Evolutionary conservation across 805 yeast genomes (phyloP), one percentile per base, ranked within the genome.

Genomic region (Candida nonsorbophila): DNA sequence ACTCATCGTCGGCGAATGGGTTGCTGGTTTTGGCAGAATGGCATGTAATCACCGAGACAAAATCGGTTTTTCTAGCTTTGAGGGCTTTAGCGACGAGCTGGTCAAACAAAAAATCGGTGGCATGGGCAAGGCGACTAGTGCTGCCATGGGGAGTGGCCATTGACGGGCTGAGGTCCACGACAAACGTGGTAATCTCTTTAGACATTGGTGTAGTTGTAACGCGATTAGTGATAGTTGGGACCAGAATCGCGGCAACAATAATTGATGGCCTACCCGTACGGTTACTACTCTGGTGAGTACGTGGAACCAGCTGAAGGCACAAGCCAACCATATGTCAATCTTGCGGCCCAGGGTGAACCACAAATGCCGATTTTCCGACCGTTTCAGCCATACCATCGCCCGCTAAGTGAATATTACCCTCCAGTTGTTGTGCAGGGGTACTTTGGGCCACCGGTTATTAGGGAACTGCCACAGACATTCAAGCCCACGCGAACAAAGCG

Each of bases 141-240:
- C 62, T 57, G 60, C 51, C 21, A 56, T 48, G 14, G 47, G 51
- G 33, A 39, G 54, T 21, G 53, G 67, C 48, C 76, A 67, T 45
- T 39, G 68, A 38, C 45, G 60, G 56, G 7, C 72, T 63, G 9
- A 67, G 52, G 45, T 78, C 84, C 10, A 74, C 60, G 7, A 76
- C 57, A 38, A 69, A 74, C 1, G 59, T 52, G 0, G 77, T 69
- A 18, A 55, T 53, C 30, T 63, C 70, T 42, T 65, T 55, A 17
- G 34, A 33, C 37, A 33, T 33, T 19, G 49, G 58, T 3, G 60
- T 57, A 61, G 54, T 56, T 14, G 15, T 9, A 29, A 10, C 13
- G 10, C 9, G 11, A 10, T 4, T 6, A 4, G 4, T 3, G 3
- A 22, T n/a, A n/a, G n/a, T n/a, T n/a, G n/a, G n/a, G n/a, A n/a